Conservation (phyloP, 176 grass and related monocot species). For the Oropetium thomaeum region DNA sequence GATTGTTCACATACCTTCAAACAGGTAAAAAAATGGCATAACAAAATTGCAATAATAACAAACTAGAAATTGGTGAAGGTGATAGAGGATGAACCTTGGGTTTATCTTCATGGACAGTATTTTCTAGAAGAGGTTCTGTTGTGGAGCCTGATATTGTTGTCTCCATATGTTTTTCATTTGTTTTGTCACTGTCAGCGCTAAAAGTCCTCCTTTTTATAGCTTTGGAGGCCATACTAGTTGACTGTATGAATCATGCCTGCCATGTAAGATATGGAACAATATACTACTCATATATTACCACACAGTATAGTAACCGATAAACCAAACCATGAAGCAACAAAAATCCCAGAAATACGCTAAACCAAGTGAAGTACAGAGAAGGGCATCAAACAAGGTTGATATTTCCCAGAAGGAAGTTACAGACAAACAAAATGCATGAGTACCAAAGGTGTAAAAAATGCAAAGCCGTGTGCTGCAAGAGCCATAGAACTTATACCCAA, state of each 20-base stretch:
- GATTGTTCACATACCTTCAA: constrained; percentile 30
- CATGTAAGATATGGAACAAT: not conserved
- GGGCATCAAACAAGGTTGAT: not conserved
- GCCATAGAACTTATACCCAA: not conserved
- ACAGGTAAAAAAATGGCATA: not conserved
- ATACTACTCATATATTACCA: no score
- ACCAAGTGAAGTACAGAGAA: not conserved
- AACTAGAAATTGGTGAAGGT: not conserved
- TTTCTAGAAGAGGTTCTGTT: constrained; percentile 45
- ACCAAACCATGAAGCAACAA: not conserved
- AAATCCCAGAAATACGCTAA: not conserved
- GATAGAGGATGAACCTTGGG: constrained; percentile 8
- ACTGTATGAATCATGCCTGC: constrained; percentile 30
- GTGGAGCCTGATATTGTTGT: constrained; percentile 3
- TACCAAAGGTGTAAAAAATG: no score
- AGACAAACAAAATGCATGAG: no score
- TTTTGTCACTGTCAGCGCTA: constrained; percentile 3
- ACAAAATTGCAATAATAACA: not conserved
- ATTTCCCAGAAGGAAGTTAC: not conserved
- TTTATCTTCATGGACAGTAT: constrained; percentile 10
- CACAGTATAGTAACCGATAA: not conserved
- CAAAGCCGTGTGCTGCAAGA: not conserved
- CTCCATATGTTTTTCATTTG: constrained; percentile 17
- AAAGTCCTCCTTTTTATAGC: constrained; percentile 30
- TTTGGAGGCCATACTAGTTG: constrained; percentile 42